Percentiles rank a stretch among this genome's conserved stretches.
phyloP scores from a whole-genome alignment of 768 basidiomycete genomes.

The Auricularia sp. region DNA sequence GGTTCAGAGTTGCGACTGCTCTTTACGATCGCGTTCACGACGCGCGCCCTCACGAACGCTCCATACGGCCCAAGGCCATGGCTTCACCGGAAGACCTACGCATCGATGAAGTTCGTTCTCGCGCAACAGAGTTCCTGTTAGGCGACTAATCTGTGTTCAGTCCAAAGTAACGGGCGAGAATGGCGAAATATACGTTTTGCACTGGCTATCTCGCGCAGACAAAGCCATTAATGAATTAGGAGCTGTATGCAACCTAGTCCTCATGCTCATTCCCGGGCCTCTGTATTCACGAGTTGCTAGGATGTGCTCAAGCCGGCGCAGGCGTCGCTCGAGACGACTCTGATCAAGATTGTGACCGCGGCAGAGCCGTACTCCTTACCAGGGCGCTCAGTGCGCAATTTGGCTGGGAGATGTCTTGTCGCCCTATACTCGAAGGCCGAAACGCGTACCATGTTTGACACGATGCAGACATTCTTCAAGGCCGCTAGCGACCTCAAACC shows the following conservation, averaged over 20 bases:
- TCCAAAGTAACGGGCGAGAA: conserved; percentile 60
- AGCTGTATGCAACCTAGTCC: conserved; percentile 33
- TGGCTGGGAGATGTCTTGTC: conserved; percentile 69
- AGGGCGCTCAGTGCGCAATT: conserved; percentile 74
- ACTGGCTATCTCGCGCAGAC: conserved; percentile 67
- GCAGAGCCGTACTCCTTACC: conserved; percentile 65
- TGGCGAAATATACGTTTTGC: conserved; percentile 74
- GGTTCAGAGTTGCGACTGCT: too few relatives aligned
- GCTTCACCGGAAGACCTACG: neutral
- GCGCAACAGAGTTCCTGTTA: neutral
- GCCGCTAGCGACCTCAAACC: conserved; percentile 63
- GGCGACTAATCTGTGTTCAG: conserved; percentile 24
- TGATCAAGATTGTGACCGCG: conserved; percentile 60
- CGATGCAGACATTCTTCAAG: conserved; percentile 66
- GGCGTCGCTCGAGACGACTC: conserved; percentile 43
- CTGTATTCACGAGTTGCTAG: conserved; percentile 27
- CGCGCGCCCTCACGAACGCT: neutral
- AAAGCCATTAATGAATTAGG: conserved; percentile 39
- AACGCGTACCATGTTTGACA: conserved; percentile 77
- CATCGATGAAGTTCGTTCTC: conserved; percentile 5
- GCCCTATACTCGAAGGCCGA: conserved; percentile 70
- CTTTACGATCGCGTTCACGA: too few relatives aligned
- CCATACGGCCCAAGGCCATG: neutral
- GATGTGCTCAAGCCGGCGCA: conserved; percentile 58
- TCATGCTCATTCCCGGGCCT: neutral